Percentiles rank a stretch among this genome's conserved stretches.
These are phyloP conservation scores for Aspergillus alliaceus DNA, from an alignment of 2,329 filamentous ascomycete species.

Conservation along the genomic window DNA sequence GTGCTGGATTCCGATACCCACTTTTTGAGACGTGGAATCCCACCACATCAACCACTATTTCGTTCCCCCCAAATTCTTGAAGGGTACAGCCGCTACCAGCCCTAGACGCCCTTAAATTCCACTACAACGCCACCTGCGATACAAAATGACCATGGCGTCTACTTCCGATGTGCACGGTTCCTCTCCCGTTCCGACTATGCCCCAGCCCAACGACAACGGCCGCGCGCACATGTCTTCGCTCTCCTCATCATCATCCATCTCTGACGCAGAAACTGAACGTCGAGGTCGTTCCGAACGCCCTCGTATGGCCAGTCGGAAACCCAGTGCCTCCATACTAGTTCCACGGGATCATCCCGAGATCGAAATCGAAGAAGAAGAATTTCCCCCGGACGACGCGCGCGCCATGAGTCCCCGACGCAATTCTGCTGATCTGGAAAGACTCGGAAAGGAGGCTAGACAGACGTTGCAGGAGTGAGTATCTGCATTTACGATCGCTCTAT, in stretches of 20 bases:
- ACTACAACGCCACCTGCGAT: conserved; percentile 11
- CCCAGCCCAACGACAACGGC: conserved; percentile 40
- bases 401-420: conserved; percentile 93
- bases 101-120: conserved; percentile 13
- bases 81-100: conserved; percentile 11
- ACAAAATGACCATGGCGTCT: conserved; percentile 31
- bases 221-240: conserved; percentile 42
- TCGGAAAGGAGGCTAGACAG: conserved; percentile 77
- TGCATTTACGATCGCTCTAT: not conserved
- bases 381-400: conserved; percentile 83
- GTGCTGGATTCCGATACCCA: not conserved
- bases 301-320: conserved; percentile 70
- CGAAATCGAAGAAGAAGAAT: conserved; percentile 70
- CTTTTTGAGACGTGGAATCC: conserved; percentile 7
- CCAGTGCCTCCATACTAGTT: conserved; percentile 79
- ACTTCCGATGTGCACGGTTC: conserved; percentile 38
- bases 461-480: conserved; percentile 60
- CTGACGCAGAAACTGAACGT: conserved; percentile 47
- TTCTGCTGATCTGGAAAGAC: conserved; percentile 83
- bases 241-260: conserved; percentile 50
- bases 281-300: conserved; percentile 58
- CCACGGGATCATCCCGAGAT: conserved; percentile 73
- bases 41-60: conserved; percentile 11
- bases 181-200: conserved; percentile 37
- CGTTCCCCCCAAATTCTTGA: conserved; percentile 3